Base-by-base conservation (phyloP, 106 monocot genomes). In the Dendrobium officinale region DNA sequence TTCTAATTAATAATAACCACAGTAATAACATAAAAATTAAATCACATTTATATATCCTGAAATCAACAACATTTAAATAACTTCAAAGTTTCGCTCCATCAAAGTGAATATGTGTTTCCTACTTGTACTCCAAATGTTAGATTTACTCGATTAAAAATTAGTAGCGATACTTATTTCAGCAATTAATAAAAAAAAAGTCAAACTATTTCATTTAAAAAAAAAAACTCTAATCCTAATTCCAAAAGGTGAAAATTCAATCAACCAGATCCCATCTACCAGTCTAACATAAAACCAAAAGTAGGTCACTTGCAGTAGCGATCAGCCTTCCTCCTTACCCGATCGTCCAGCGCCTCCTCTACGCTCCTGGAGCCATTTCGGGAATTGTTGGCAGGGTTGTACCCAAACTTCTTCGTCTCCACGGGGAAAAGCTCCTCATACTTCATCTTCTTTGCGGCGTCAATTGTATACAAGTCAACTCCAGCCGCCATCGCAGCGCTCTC, bases 381-480 rank as follows among this genome's bases (percentile, higher is more conserved):
- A 85, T 85, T 89, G 75, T 98, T 95, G 17, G 77, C 79, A 2
- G 94, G 98, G 59, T 92, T 92, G 67, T 98, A 98, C 4, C 94
- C 88, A 72, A 92, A 98, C 87, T 87, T 91, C 89, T 75, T 91
- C 5, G 92, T 20, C 85, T 98, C 98, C 33, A 99, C 95, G 13
- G 99, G 99, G 81, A 99, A 99, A 19, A 99, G 75, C 86, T 99
- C 99, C 89, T 99, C 95, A 84, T 99, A 95, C 88, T 99, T 99
- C 93, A 99, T 88, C 89, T 86, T 85, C 95, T 99, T 99, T 67
- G 93, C 92, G 6, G 99, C 89, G 48, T 93, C 95, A 67, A 95
- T 99, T 43, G 95, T 95, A 90, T 95, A 99, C 18, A 87, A 72
- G 11, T 89, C 81, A 47, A 78, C 85, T 2, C 79, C 85, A 20